Evolutionary conservation across 768 basidiomycete species (phyloP).

Genomic region (Auricularia cornea): DNA sequence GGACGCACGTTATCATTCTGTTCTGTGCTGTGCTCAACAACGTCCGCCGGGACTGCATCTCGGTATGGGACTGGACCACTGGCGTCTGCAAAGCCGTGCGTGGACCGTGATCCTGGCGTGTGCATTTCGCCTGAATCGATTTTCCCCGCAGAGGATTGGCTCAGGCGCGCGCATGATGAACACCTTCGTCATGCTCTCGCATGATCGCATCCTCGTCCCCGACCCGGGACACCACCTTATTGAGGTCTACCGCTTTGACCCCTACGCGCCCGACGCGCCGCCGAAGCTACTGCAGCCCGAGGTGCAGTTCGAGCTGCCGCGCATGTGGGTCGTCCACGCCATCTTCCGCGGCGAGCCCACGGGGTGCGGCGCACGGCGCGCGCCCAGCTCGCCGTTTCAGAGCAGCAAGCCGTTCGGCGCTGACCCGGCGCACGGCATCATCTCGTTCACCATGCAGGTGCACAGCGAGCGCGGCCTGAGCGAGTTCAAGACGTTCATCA

Average conservation of each 20-base stretch:
- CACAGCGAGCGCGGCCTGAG: neutral
- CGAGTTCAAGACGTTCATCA: neutral
- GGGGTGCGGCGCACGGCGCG: neutral
- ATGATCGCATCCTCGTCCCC: neutral
- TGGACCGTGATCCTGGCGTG: neutral
- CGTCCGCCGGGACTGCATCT: neutral
- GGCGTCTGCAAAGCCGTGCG: neutral
- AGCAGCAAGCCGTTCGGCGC: neutral
- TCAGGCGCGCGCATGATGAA: neutral
- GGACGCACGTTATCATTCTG: neutral
- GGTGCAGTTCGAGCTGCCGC: neutral
- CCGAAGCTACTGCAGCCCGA: neutral
- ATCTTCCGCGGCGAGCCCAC: neutral
- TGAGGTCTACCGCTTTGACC: neutral
- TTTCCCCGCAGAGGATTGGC: neutral
- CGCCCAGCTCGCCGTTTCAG: neutral
- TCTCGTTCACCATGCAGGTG: neutral
- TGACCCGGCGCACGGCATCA: neutral
- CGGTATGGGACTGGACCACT: neutral
- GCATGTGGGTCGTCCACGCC: neutral
- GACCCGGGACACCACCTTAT: neutral
- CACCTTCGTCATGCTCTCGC: neutral
- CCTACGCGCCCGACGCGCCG: neutral
- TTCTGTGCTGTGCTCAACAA: neutral
- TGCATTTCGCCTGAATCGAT: neutral